These are phyloP conservation scores for Naganishia randhawae DNA, from an alignment of 768 basidiomycete species.

Conservation along the genomic window DNA sequence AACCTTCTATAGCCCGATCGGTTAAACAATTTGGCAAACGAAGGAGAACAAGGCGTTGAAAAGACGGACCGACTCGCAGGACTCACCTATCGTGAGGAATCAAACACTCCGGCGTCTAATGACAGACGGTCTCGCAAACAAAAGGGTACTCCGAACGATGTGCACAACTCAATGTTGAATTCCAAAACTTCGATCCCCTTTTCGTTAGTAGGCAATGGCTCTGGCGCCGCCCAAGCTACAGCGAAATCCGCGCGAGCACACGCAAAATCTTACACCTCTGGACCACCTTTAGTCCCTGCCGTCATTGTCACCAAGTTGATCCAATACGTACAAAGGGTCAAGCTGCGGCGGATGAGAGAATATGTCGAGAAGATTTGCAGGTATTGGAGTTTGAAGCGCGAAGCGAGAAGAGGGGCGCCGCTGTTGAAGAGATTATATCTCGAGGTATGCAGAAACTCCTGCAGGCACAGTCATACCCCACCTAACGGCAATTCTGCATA, in stretches of 20 bases:
- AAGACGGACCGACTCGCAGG: conserved; percentile 17
- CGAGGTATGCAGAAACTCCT: conserved; percentile 55
- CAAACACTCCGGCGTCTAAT: conserved; percentile 61
- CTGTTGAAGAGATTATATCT: conserved; percentile 86
- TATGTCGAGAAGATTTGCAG: conserved; percentile 74
- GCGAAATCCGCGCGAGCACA: conserved; percentile 85
- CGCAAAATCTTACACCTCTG: conserved; percentile 84
- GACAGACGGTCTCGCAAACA: conserved; percentile 58
- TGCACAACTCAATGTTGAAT: conserved; percentile 39
- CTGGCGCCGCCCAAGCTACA: conserved; percentile 36
- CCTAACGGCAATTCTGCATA: background rate
- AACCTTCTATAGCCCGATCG: background rate
- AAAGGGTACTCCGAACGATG: conserved; percentile 31
- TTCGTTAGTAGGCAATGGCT: background rate
- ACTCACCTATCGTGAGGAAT: conserved; percentile 1
- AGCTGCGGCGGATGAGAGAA: conserved; percentile 68
- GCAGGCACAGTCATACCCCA: background rate
- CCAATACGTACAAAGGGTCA: conserved; percentile 67
- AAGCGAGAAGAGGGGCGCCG: conserved; percentile 87
- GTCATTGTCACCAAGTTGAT: conserved; percentile 76
- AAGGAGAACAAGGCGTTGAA: conserved; percentile 22
- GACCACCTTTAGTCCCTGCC: conserved; percentile 84
- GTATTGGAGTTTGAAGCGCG: conserved; percentile 97
- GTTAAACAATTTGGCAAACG: background rate
- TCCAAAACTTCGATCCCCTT: background rate